Percentiles rank a stretch among this genome's conserved stretches.
These are phyloP conservation scores for Chlorella variabilis DNA, from an alignment of 163 green algal genomes.

Conservation along the genomic window DNA sequence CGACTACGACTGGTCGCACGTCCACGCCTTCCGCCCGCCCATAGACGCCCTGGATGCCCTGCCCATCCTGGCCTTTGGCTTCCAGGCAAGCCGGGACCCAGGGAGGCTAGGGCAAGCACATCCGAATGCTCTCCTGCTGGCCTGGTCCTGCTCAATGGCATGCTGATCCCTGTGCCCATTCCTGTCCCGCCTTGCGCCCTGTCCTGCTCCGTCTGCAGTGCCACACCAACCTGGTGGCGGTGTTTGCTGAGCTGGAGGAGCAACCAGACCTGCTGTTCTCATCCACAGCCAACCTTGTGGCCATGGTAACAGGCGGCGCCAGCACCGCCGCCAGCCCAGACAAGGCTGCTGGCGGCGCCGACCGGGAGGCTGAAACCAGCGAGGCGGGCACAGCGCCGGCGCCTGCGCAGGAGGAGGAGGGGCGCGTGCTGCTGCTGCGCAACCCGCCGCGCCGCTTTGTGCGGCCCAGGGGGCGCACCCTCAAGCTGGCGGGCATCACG, in stretches of 20 bases:
- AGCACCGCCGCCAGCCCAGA: neutral
- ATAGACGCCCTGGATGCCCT: slow-evolving; percentile 33
- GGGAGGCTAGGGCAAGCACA: too few relatives aligned
- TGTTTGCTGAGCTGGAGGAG: slow-evolving; percentile 14
- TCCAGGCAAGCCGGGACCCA: slow-evolving; percentile 49
- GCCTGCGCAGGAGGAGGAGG: neutral
- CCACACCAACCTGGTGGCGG: slow-evolving; percentile 33
- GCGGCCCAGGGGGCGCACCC: neutral
- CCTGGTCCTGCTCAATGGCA: too few relatives aligned
- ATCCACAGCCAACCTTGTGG: neutral
- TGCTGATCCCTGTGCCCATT: neutral
- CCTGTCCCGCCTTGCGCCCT: too few relatives aligned
- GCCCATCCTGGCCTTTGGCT: slow-evolving; percentile 85
- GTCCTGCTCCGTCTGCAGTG: slow-evolving; percentile 6
- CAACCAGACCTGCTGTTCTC: slow-evolving; percentile 10
- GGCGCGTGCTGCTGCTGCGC: slow-evolving; percentile 28
- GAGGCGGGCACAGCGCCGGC: neutral
- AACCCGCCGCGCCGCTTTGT: slow-evolving; percentile 25
- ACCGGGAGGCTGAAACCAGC: neutral
- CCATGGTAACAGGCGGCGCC: neutral
- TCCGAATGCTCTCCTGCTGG: too few relatives aligned
- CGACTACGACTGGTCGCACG: slow-evolving; percentile 16
- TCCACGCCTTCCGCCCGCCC: slow-evolving; percentile 2
- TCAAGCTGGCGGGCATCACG: slow-evolving; percentile 35
- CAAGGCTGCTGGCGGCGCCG: too few relatives aligned